Percentiles rank a stretch among this genome's conserved stretches.
phyloP scores from a whole-genome alignment of 179 eudicot species.

The Nepenthes alata region DNA sequence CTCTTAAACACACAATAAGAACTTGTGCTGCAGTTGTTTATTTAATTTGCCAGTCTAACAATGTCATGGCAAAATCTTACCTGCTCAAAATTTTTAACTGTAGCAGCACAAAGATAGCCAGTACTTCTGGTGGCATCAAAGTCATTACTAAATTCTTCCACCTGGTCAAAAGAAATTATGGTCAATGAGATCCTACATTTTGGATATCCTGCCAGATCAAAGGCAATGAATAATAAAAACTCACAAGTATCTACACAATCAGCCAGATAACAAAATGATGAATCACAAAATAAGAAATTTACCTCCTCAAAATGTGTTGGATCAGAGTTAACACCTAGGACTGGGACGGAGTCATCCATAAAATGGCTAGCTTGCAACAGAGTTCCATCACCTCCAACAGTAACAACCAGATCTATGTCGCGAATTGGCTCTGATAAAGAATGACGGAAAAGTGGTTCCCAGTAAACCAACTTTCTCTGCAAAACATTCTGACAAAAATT shows the following conservation, averaged over 20 bases:
- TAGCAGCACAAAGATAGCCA: conserved; percentile 88
- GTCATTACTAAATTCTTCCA: conserved; percentile 46
- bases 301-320: conserved; percentile 82
- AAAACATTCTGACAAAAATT: conserved; percentile 58
- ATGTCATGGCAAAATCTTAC: conserved; percentile 18
- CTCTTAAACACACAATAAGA: no score
- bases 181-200: background rate
- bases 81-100: conserved; percentile 68
- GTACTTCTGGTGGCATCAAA: conserved; percentile 92
- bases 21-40: no score
- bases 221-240: background rate
- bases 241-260: no score
- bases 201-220: background rate
- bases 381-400: conserved; percentile 93
- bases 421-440: conserved; percentile 49
- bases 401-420: conserved; percentile 68
- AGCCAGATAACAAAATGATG: background rate
- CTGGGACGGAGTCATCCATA: conserved; percentile 65
- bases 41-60: no score
- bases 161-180: conserved; percentile 25
- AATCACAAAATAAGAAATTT: background rate
- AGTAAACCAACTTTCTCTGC: conserved; percentile 45
- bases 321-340: conserved; percentile 88
- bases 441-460: conserved; percentile 40
- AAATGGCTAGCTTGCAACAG: conserved; percentile 80